Evolutionary conservation across 129 eudicot species (phyloP).

Genomic region (Ambrosia trifida): DNA sequence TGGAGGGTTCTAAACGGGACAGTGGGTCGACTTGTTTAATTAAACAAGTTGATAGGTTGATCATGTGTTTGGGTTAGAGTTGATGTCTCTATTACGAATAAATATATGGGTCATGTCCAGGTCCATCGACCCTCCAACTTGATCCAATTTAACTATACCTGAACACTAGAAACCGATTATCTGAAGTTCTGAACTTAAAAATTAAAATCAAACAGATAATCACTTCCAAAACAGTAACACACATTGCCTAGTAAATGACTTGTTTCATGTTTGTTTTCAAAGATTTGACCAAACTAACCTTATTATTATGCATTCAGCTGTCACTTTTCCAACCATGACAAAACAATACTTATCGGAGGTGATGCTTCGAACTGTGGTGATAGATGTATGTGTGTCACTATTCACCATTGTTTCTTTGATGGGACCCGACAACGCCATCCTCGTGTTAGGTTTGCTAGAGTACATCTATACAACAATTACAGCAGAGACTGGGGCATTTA

Average conservation of each 20-base stretch:
- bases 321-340: constrained; percentile 76
- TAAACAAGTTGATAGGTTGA: not conserved
- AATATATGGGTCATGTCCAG: not conserved
- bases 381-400: constrained; percentile 75
- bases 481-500: constrained; percentile 89
- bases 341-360: constrained; percentile 83
- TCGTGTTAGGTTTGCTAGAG: constrained; percentile 89
- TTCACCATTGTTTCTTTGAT: constrained; percentile 90
- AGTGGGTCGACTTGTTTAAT: not conserved
- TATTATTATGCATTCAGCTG: constrained; percentile 51
- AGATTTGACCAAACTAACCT: not conserved
- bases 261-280: not conserved
- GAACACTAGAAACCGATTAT: no score
- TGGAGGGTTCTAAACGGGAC: not conserved
- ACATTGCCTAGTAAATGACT: not conserved
- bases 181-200: no score
- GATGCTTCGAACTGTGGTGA: constrained; percentile 78
- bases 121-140: not conserved
- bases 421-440: constrained; percentile 97
- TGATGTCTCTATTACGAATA: not conserved
- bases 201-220: no score
- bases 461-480: constrained; percentile 88
- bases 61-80: no score
- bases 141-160: not conserved
- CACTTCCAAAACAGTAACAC: not conserved